Conservation (phyloP, 805 yeast species). For the Suhomyces vadensis region DNA sequence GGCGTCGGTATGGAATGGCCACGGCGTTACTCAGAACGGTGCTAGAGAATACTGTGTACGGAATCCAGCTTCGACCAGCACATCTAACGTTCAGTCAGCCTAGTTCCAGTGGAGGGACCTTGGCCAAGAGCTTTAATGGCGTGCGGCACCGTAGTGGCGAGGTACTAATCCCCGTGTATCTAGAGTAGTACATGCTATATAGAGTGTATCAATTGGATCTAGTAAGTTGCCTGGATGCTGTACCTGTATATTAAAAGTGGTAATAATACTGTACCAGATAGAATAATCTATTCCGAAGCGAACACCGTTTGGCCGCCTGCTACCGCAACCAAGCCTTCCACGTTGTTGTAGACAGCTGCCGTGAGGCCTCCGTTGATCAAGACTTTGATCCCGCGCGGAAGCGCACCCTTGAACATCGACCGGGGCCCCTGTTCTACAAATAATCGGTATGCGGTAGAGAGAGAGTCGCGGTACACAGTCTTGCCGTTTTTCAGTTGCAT, state of each 20-base stretch:
- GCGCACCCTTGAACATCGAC: constrained; percentile 36
- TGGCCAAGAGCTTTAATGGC: constrained; percentile 59
- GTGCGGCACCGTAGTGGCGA: constrained; percentile 55
- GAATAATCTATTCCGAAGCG: constrained; percentile 12
- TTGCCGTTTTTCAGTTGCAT: constrained; percentile 78
- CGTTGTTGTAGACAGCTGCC: constrained; percentile 59
- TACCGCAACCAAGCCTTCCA: constrained; percentile 47
- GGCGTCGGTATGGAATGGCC: constrained; percentile 56
- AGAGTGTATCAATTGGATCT: too few relatives aligned
- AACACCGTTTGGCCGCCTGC: constrained; percentile 38
- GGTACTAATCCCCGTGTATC: constrained; percentile 50
- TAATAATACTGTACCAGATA: too few relatives aligned
- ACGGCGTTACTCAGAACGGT: constrained; percentile 45
- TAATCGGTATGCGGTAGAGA: constrained; percentile 44
- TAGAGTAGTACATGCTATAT: too few relatives aligned
- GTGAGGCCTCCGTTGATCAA: constrained; percentile 72
- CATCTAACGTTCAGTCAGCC: constrained; percentile 75
- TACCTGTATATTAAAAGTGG: too few relatives aligned
- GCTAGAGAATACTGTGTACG: constrained; percentile 48
- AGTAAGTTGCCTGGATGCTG: too few relatives aligned
- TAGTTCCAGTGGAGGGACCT: constrained; percentile 59
- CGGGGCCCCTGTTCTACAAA: constrained; percentile 34
- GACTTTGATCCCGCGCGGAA: constrained; percentile 69
- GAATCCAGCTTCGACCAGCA: constrained; percentile 40
- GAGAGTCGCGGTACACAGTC: constrained; percentile 56